Base-by-base conservation (phyloP, 2,329 filamentous ascomycete species). In the Monosporascus sp. region DNA sequence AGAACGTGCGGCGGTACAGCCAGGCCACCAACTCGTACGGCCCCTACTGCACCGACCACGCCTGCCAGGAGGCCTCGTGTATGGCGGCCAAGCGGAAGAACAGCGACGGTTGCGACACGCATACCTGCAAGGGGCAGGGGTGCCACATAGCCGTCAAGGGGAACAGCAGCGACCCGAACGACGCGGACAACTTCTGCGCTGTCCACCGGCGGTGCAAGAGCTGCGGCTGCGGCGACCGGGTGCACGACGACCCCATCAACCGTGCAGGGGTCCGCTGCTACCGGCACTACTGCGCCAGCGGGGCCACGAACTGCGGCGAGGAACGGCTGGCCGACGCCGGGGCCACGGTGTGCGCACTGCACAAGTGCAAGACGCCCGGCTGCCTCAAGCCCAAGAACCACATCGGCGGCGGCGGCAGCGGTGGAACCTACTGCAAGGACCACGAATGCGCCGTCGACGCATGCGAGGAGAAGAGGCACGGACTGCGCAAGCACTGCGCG, bases 161-260 rank as follows among this genome's bases (percentile, higher is more conserved):
- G 3, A 46, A 46, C 17, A 24, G 22, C 18, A 51, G 53, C 27
- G 47, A 50, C 11, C 37, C 22, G 5, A 46, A 37, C 7, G 17
- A 17, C 35, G 41, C 37, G 22, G 49, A 55, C 17, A 51, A 54
- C 25, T 61, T 52, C 52, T 64, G 60, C 54, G 48, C 50, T 11
- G 52, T 43, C 9, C 61, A 64, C 58, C 54, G 52, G 43, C 22
- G 49, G 20, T 64, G 63, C 57, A 44, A 57, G 14, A 55, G 49
- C 7, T 24, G n/a, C 9, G 51, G 51, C 17, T 63, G 61, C 50
- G 27, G 44, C 1, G 15, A 59, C 31, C 54, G 69, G 63, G 57
- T 66, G 62, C 55, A 70, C 57, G 51, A 71, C 60, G n/a, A 68
- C 64, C 5, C 63, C 61, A 45, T 71, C 63, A 54, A 63, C 57